A percentile compares a stretch with the other conserved stretches of the same genome.
Conservation (phyloP, 345 rosid genomes). For the Eucalyptus guilfoylei region DNA sequence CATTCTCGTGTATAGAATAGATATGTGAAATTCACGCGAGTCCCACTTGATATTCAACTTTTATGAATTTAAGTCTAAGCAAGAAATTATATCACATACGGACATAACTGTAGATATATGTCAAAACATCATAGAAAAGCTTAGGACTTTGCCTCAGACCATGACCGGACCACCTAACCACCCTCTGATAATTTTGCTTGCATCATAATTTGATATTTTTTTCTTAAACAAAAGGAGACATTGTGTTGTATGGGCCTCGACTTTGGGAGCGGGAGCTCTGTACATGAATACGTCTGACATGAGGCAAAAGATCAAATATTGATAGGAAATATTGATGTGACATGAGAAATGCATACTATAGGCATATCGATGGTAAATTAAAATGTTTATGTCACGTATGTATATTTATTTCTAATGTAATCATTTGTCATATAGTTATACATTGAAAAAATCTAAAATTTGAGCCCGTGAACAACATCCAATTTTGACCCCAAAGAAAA, state of each 20-base stretch:
- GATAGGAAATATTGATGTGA: background rate
- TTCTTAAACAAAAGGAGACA: background rate
- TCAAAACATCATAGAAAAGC: background rate
- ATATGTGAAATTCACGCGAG: too few relatives aligned
- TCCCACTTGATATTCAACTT: background rate
- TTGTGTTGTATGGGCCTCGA: background rate
- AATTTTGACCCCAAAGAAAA: background rate
- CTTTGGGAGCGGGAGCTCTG: background rate
- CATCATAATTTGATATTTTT: background rate
- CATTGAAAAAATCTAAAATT: background rate
- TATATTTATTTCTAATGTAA: background rate
- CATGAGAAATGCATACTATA: background rate
- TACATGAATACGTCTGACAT: background rate
- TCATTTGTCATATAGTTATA: background rate
- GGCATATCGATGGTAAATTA: background rate
- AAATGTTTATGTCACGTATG: background rate
- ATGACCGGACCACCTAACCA: background rate
- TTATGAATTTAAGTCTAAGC: background rate
- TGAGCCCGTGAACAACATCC: background rate
- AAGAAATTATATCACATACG: background rate
- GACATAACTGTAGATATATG: background rate
- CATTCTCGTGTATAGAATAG: background rate
- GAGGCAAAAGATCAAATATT: background rate
- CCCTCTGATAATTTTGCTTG: background rate
- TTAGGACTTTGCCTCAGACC: background rate